These are phyloP conservation scores for Podila verticillata DNA, from an alignment of 192 early-diverging fungal genomes.

Conservation along the genomic window DNA sequence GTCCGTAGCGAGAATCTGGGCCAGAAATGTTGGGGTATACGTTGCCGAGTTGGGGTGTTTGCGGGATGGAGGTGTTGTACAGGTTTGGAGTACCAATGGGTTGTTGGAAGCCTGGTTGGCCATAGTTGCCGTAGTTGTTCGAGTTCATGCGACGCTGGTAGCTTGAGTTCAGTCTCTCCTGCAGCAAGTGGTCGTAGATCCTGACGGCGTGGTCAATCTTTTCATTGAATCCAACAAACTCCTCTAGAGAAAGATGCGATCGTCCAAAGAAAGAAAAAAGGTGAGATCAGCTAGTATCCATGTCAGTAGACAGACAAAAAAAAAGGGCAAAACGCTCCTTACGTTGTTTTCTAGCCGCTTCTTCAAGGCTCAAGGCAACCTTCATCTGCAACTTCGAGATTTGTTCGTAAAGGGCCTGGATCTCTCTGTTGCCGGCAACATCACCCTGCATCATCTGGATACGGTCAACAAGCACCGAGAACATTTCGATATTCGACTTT, in stretches of 20 bases:
- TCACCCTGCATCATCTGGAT: slow-evolving; percentile 83
- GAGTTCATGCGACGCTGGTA: slow-evolving; percentile 39
- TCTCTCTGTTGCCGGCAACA: slow-evolving; percentile 77
- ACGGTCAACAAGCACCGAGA: slow-evolving; percentile 85
- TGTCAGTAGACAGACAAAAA: not conserved
- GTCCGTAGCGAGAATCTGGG: slow-evolving; percentile 30
- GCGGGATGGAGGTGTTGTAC: slow-evolving; percentile 20
- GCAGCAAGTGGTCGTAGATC: slow-evolving; percentile 43
- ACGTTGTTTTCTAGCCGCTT: slow-evolving; percentile 81
- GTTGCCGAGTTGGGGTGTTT: slow-evolving; percentile 27
- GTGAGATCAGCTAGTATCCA: not conserved
- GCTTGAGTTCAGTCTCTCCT: slow-evolving; percentile 35
- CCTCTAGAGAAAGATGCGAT: slow-evolving; percentile 15
- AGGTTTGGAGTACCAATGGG: slow-evolving; percentile 8
- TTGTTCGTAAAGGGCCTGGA: slow-evolving; percentile 87
- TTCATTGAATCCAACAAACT: slow-evolving; percentile 46
- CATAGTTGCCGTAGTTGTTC: slow-evolving; percentile 30
- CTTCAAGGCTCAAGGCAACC: slow-evolving; percentile 76
- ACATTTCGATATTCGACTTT: slow-evolving; percentile 90
- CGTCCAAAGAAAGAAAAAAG: not conserved
- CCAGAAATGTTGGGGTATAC: slow-evolving; percentile 29
- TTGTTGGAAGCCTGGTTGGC: slow-evolving; percentile 8
- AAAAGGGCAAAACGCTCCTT: slow-evolving; percentile 4
- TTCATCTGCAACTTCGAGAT: slow-evolving; percentile 89
- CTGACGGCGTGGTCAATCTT: slow-evolving; percentile 49